Evolutionary conservation across 257 asterid species (phyloP), one percentile per base, ranked within the genome.

Genomic region (Primulina eburnea): DNA sequence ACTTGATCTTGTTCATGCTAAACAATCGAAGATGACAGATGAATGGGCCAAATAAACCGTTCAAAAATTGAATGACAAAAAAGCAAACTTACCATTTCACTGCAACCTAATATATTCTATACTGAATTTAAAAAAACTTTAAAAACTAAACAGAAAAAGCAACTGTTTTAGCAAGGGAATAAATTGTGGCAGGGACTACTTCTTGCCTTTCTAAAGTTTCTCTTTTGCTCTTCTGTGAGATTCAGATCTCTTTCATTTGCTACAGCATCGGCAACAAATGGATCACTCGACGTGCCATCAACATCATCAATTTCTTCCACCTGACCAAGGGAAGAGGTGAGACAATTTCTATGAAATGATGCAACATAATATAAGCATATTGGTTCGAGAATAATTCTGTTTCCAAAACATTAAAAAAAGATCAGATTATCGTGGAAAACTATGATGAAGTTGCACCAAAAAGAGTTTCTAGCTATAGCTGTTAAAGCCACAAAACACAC

Each of bases 291-390:
- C 64, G 78, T 72, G 64, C 71, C 92, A 72, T 87, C 96, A 66
- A 93, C 73, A 62, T 90, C 99, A 82, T 84, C 90, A 73, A 93
- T 93, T 86, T 93, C 99, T 88, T 93, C 99, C 71, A 93, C 99
- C 99, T 93, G 82, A 57, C 67, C 72, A 75, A 21, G 28, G n/a
- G n/a, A 43, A 43, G 50, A 38, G 50, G 50, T 38, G 14, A 38
- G 50, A 38, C 12, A 38, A 28, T 43, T 43, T 43, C n/a, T 43
- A 43, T 5, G 53, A 43, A 43, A 43, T 11, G 53, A 12, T 12
- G n/a, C 17, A 43, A 43, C 17, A 43, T 43, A 43, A 43, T 11
- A 43, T 1, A 43, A 10, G 17, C 5, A n/a, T 0, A 43, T 9
- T 14, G 50, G 53, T 43, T 43, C 7, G n/a, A 43, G 0, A 43